These are phyloP conservation scores for Naegleria fowleri DNA, from an alignment of 208 protist genomes.

Conservation along the genomic window DNA sequence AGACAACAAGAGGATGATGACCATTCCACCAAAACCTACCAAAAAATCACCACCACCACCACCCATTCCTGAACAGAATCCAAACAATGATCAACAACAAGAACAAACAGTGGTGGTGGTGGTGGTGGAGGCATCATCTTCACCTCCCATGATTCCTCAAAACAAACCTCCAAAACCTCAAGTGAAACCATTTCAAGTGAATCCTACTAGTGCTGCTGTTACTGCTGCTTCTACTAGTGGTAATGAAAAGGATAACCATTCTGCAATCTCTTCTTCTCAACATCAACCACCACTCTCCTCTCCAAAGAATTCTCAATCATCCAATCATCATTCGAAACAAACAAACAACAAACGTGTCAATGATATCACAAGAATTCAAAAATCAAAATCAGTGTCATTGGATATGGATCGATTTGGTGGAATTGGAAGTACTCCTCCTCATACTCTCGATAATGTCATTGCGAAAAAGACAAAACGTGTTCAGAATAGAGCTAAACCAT, in stretches of 20 bases:
- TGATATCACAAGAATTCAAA: neutral
- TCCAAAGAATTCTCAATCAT: no score
- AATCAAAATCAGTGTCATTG: neutral
- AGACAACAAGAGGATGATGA: neutral
- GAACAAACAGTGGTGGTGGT: neutral
- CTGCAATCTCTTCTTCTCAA: no score
- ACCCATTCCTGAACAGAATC: neutral
- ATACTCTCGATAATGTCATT: neutral
- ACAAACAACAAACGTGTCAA: neutral
- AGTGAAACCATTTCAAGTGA: neutral
- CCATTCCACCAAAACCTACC: neutral
- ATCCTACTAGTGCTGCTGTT: no score
- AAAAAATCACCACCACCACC: neutral
- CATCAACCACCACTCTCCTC: no score
- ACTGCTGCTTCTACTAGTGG: no score
- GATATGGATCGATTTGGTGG: neutral
- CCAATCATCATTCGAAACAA: neutral
- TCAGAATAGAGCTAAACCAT: neutral
- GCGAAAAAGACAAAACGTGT: neutral
- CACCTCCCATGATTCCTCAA: neutral
- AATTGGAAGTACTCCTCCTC: neutral
- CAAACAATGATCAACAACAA: neutral
- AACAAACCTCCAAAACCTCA: neutral
- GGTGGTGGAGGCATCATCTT: no score
- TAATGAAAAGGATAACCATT: no score